These are phyloP conservation scores for Eragrostis nindensis DNA, from an alignment of 176 grass and related monocot species.

Conservation along the genomic window DNA sequence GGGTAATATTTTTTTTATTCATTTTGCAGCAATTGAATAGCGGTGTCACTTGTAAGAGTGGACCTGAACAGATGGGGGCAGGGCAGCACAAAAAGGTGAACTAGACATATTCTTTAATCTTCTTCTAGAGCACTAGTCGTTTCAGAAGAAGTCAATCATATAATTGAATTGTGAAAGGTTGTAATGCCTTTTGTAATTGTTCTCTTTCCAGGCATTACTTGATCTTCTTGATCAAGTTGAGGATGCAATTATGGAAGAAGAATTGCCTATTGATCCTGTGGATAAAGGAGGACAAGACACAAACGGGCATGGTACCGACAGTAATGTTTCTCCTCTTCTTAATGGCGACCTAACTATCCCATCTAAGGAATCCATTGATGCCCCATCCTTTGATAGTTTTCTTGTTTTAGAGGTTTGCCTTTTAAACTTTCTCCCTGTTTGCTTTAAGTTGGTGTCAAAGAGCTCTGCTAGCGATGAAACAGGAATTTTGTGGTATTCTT, in stretches of 20 bases:
- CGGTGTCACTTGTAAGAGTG: constrained; percentile 42
- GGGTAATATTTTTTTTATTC: constrained; percentile 11
- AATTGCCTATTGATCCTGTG: constrained; percentile 38
- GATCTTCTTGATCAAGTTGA: constrained; percentile 96
- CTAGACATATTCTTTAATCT: constrained; percentile 18
- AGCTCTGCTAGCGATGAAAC: background rate
- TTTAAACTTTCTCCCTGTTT: constrained; percentile 22
- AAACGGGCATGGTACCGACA: constrained; percentile 17
- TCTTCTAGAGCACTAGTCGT: too few relatives aligned
- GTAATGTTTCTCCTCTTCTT: constrained; percentile 22
- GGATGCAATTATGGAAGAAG: constrained; percentile 93
- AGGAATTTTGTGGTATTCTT: constrained; percentile 16
- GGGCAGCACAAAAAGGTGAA: constrained; percentile 82
- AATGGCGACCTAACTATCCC: constrained; percentile 25
- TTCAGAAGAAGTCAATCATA: too few relatives aligned
- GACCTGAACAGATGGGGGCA: constrained; percentile 46
- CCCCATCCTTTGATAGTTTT: constrained; percentile 57
- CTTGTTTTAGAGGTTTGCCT: constrained; percentile 87
- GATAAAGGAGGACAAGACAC: constrained; percentile 31
- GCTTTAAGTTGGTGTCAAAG: constrained; percentile 1
- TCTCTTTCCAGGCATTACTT: constrained; percentile 65
- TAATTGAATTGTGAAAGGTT: too few relatives aligned
- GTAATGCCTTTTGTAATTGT: constrained; percentile 1
- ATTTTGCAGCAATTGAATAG: constrained; percentile 48
- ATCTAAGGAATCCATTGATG: constrained; percentile 31